A percentile compares a stretch with the other conserved stretches of the same genome.
Evolutionary conservation across 2,329 filamentous ascomycete genomes (phyloP).

Genomic region (Trichophyton schoenleinii): DNA sequence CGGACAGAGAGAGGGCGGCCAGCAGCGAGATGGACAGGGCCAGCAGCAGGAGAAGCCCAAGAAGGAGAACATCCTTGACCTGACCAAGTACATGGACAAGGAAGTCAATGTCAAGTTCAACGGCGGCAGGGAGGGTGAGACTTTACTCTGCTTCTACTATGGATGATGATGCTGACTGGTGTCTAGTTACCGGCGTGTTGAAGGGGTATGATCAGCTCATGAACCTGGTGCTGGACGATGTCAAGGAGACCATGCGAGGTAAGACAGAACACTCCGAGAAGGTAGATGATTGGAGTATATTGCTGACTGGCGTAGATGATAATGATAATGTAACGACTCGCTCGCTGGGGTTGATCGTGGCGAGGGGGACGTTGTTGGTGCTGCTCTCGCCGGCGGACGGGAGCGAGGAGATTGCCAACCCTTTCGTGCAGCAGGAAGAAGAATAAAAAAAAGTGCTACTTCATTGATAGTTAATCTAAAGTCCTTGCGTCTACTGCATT

Average conservation of each 20-base stretch:
- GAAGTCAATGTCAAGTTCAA: slow-evolving; percentile 92
- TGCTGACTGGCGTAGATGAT: slow-evolving; percentile 51
- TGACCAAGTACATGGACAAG: slow-evolving; percentile 96
- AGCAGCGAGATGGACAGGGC: slow-evolving; percentile 16
- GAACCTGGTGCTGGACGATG: slow-evolving; percentile 93
- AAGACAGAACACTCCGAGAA: slow-evolving; percentile 18
- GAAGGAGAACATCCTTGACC: slow-evolving; percentile 96
- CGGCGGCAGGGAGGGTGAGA: slow-evolving; percentile 71
- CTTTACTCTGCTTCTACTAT: background rate
- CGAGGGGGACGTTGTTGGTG: slow-evolving; percentile 81
- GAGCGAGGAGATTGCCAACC: slow-evolving; percentile 91
- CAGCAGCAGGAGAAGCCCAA: slow-evolving; percentile 61
- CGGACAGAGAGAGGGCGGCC: slow-evolving; percentile 17
- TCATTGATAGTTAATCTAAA: background rate
- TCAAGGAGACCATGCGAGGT: slow-evolving; percentile 83
- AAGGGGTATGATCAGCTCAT: slow-evolving; percentile 97
- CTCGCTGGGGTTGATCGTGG: slow-evolving; percentile 74
- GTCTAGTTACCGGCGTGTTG: slow-evolving; percentile 68
- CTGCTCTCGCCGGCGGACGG: slow-evolving; percentile 87
- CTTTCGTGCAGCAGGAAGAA: slow-evolving; percentile 67
- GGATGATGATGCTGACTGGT: background rate
- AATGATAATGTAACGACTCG: slow-evolving; percentile 77
- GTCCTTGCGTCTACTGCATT: background rate
- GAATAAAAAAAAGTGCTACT: background rate
- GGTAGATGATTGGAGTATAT: too few species aligned